Base-by-base conservation (phyloP, 192 early-diverging fungal species). In the Coemansia sp. region DNA sequence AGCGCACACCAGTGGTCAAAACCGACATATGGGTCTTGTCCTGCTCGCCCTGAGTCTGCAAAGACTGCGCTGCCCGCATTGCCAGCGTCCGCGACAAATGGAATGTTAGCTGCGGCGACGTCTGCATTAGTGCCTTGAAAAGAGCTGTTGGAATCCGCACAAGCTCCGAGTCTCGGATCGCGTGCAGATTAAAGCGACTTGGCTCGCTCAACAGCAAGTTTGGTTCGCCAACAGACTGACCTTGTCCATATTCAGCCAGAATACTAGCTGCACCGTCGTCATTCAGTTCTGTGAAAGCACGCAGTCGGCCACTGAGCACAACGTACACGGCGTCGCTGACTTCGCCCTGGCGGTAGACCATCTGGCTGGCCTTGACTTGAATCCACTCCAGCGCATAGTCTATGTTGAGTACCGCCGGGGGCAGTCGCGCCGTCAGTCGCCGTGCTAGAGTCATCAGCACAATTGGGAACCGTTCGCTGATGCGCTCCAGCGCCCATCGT, bases 151-250 rank as follows among this genome's bases (percentile, higher is more conserved):
- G 97, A 75, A 99, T 88, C 10, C 95, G 82, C 17, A 93, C 93
- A 19, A 98, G 80, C 72, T 99, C 95, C 0, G 92, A 86, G 61
- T 98, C 97, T 34, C 97, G 87, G 54, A 99, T 99, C 2, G 97
- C 97, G 55, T 99, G 95, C 20, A 98, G 76, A 5, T 93, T 99
- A 17, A 85, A 86, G 15, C 81, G 81, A 36, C 89, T 83, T 3
- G 83, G 80, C 10, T 79, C 70, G 23, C 71, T 80, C 58, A 81
- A 87, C 30, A 99, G 67, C 9, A 98, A 87, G 55, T 94, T 94
- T 17, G 94, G 72, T 66, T 99, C 97, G 38, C 97, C 97, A 1
- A 99, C 85, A 22, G 89, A 92, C 47, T 99, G 92, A 25, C 92
- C 91, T 50, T 94, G 93, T 30, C 95, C 94, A 53, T 87, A 93